These are phyloP conservation scores for Fusarium keratoplasticum DNA, from an alignment of 2,329 filamentous ascomycete species.

Conservation along the genomic window DNA sequence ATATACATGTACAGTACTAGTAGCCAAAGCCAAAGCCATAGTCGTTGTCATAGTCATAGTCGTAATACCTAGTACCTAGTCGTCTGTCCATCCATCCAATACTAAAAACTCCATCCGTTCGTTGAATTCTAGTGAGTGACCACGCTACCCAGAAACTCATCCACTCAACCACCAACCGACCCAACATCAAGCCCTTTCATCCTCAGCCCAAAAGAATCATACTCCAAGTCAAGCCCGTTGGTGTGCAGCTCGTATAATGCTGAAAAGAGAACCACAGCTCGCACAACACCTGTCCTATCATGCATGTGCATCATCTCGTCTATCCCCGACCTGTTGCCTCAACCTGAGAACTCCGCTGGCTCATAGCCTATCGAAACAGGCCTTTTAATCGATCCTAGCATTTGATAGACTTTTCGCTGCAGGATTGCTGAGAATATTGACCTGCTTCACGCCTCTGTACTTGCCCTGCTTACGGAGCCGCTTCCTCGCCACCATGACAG, in stretches of 20 bases:
- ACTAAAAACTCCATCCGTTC: background rate
- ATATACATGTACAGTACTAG: background rate
- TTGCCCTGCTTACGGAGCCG: conserved; percentile 88
- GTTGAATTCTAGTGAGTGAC: conserved; percentile 19
- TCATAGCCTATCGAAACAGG: background rate
- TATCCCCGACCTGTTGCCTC: background rate
- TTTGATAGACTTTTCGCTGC: conserved; percentile 73
- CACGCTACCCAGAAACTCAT: background rate
- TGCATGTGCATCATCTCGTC: conserved; percentile 1
- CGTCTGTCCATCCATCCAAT: background rate
- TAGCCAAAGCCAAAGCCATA: background rate
- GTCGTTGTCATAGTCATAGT: background rate
- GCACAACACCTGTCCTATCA: conserved; percentile 18
- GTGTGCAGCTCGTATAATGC: conserved; percentile 15
- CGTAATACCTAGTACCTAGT: background rate
- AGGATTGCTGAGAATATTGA: conserved; percentile 84
- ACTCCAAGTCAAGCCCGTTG: conserved; percentile 3
- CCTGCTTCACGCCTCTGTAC: conserved; percentile 78
- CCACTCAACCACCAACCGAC: background rate
- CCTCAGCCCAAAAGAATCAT: background rate
- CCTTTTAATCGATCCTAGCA: conserved; percentile 77
- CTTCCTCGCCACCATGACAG: conserved; percentile 97
- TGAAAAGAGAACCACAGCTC: conserved; percentile 22
- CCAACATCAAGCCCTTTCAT: background rate
- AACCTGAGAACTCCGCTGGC: background rate